Evolutionary conservation across 1,284 basidiomycete genomes (phyloP).

Genomic region (Fomitopsis pinicola): DNA sequence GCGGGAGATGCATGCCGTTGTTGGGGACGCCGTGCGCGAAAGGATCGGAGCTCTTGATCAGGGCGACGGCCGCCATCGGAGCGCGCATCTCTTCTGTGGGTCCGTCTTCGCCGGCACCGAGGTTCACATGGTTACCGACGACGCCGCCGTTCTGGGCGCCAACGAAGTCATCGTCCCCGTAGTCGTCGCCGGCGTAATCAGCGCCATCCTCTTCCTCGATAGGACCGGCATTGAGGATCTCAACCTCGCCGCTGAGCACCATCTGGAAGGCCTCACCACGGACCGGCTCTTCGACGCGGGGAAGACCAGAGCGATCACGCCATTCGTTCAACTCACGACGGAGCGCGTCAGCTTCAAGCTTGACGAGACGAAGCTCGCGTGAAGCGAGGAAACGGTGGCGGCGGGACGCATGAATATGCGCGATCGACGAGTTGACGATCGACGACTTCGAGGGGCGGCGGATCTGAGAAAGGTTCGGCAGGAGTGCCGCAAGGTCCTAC

Average conservation of each 20-base stretch:
- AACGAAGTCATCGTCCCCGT: constrained; percentile 23
- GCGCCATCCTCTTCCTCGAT: constrained; percentile 52
- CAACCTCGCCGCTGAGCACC: constrained; percentile 64
- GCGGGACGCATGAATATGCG: constrained; percentile 78
- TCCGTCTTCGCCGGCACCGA: constrained; percentile 13
- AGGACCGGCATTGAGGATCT: constrained; percentile 48
- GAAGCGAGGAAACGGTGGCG: constrained; percentile 76
- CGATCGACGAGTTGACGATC: constrained; percentile 90
- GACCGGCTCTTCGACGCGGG: constrained; percentile 63
- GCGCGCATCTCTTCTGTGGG: constrained; percentile 21
- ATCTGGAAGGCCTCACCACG: constrained; percentile 66
- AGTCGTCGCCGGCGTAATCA: constrained; percentile 34
- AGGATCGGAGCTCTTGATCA: constrained; percentile 17
- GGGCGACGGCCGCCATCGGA: constrained; percentile 14
- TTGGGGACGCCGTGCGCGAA: constrained; percentile 25
- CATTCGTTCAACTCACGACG: constrained; percentile 85
- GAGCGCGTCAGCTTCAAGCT: constrained; percentile 75
- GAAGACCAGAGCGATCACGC: constrained; percentile 70
- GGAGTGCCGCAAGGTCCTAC: constrained; percentile 82
- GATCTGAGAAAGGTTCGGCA: constrained; percentile 86
- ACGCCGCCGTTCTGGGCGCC: constrained; percentile 11
- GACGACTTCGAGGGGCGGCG: constrained; percentile 91
- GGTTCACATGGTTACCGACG: constrained; percentile 5
- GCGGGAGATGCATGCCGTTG: constrained; percentile 26
- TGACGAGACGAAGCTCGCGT: constrained; percentile 71